Evolutionary conservation across 352 stramenopile species (phyloP).

Genomic region (Globisporangium sylvaticum): DNA sequence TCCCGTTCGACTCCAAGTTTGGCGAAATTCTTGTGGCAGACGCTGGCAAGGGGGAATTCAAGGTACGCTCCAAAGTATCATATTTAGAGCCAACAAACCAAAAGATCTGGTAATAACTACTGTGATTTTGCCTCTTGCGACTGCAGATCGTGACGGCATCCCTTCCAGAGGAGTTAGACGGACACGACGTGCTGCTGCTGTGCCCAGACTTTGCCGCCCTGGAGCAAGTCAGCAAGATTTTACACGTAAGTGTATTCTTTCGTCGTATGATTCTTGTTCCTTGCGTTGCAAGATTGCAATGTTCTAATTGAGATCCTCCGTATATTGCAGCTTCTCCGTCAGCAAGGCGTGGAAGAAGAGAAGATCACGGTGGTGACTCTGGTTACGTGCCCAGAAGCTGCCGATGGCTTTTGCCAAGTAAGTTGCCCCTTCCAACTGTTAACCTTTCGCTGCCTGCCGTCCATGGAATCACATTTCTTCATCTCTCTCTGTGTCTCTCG

Average conservation of each 20-base stretch:
- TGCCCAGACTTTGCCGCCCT: slow-evolving; percentile 60
- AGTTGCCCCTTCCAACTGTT: not conserved
- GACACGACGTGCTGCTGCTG: slow-evolving; percentile 63
- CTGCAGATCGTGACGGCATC: slow-evolving; percentile 38
- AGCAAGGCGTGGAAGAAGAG: slow-evolving; percentile 67
- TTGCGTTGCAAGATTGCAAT: not conserved
- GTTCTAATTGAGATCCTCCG: not conserved
- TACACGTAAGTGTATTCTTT: slow-evolving; percentile 44
- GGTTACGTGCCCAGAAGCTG: slow-evolving; percentile 74
- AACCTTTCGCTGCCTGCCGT: not conserved
- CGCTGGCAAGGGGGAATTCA: slow-evolving; percentile 35
- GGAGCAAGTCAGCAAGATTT: slow-evolving; percentile 64
- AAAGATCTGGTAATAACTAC: not conserved
- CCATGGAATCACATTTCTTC: not conserved
- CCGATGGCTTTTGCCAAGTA: slow-evolving; percentile 77
- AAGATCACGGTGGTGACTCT: slow-evolving; percentile 81
- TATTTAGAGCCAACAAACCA: not conserved
- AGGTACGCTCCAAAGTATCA: slow-evolving; percentile 18
- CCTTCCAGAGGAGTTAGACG: slow-evolving; percentile 64
- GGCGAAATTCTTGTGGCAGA: slow-evolving; percentile 60
- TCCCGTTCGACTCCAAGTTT: slow-evolving; percentile 66
- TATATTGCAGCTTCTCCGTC: slow-evolving; percentile 47
- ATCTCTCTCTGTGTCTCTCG: not conserved
- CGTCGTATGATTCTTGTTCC: not conserved
- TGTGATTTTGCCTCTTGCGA: not conserved